These are phyloP conservation scores for Jaapia argillacea DNA, from an alignment of 768 basidiomycete genomes.

Conservation along the genomic window DNA sequence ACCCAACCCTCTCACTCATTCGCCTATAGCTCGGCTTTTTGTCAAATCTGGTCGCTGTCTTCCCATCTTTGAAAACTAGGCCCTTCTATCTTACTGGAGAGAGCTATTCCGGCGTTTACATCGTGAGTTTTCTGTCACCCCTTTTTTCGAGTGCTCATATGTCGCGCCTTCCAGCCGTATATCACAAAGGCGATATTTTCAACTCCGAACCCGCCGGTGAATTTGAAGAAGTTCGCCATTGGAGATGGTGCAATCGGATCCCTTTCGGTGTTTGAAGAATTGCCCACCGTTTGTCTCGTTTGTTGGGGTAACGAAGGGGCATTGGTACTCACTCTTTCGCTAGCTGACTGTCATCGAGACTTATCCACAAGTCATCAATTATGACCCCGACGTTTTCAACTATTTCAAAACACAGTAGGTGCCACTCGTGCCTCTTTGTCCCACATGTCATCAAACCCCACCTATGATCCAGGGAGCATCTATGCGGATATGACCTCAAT, in stretches of 20 bases:
- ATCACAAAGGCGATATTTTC: constrained; percentile 57
- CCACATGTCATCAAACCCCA: background rate
- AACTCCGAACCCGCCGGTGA: constrained; percentile 47
- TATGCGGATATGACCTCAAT: constrained; percentile 60
- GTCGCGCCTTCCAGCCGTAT: constrained; percentile 36
- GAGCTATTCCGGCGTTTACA: constrained; percentile 68
- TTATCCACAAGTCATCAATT: constrained; percentile 57
- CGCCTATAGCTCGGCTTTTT: constrained; percentile 56
- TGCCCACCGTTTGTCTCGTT: constrained; percentile 27
- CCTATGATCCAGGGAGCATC: constrained; percentile 30
- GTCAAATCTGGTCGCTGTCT: constrained; percentile 61
- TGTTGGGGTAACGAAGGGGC: background rate
- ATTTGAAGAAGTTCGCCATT: constrained; percentile 48
- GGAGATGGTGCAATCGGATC: constrained; percentile 48
- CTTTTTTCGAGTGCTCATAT: no score
- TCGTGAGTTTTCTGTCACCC: constrained; percentile 43
- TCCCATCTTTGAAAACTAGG: constrained; percentile 55
- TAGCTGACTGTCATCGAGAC: constrained; percentile 48
- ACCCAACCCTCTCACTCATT: constrained; percentile 4
- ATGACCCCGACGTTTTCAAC: constrained; percentile 46
- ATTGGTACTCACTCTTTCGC: background rate
- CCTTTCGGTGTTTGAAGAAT: constrained; percentile 32
- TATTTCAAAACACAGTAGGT: constrained; percentile 64
- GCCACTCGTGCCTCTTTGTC: background rate
- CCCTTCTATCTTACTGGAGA: constrained; percentile 65